Base-by-base conservation (phyloP, 106 monocot genomes). In the Allium fistulosum region DNA sequence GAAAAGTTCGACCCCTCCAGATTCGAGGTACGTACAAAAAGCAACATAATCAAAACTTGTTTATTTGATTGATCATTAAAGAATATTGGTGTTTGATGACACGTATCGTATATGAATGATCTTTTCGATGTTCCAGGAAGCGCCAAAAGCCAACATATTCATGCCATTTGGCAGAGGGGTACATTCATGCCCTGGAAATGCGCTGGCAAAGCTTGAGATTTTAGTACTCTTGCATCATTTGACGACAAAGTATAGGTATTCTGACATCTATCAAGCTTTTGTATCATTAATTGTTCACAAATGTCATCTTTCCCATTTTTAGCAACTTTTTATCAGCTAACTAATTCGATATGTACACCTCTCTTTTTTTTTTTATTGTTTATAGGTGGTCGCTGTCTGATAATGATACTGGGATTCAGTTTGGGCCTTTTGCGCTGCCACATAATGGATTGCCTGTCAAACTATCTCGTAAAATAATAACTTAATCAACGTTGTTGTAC, bases 141-240 rank as follows among this genome's bases (percentile, higher is more conserved):
- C 90, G 56, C 85, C 87, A 4, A 95, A 86, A 73, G 83, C 91
- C 10, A 83, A 95, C 75, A 95, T 79, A 10, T 95, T 85, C 88
- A 68, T 95, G 88, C 88, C 95, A 2, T 95, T 95, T 63, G 95
- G 95, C 2, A 91, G 73, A 37, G 88, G 95, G 68, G 77, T 70
- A 71, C 95, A 95, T 58, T 83, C 95, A 17, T 95, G 95, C 71
- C 95, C 95, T 70, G 95, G 95, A 73, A 91, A 95, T 66, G 91
- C 91, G 85, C 79, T 95, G 14, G 95, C 91, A 9, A 95, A 95
- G 85, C 72, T 91, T 77, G 91, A 95, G 85, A 91, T 91, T 57
- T 75, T 91, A 11, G 88, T 95, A 71, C 82, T 94, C 49, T 80
- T 94, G 65, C 94, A 94, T 57, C 94, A 94, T 76, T 82, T 94